Evolutionary conservation across 441 rosid genomes (phyloP), one percentile per base, ranked within the genome.

Genomic region (Pelargonium exstipulatum): DNA sequence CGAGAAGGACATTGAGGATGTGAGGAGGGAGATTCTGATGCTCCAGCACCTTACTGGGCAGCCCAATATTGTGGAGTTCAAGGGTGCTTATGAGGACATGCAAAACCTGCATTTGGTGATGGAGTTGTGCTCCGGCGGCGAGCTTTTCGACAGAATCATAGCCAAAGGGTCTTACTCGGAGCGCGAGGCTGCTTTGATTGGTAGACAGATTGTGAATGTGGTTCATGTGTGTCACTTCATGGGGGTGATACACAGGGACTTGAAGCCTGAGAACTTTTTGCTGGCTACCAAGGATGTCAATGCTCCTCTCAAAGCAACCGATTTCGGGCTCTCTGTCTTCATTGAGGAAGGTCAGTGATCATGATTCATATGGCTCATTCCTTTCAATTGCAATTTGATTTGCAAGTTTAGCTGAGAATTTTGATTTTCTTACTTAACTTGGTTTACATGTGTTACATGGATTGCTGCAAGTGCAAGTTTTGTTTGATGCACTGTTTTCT

Each of bases 281-380:
- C 70, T 87, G 65, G 81, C 67, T 73, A 83, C 74, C 76, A 71
- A 61, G 8, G 81, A 73, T 1, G 74, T 80, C 1, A 66, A 79
- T 35, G 75, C 88, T 73, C 78, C 81, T 0, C 73, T 87, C 17
- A 87, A 87, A 76, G 87, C 85, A 14, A 84, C 80, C 0, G 88
- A 84, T 67, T 87, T 87, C 75, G 92, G 88, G 10, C 83, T 83
- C 77, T 86, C 92, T 70, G 82, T 86, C 67, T 85, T 83, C 82
- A 86, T 87, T 12, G 88, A 87, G 74, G 79, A 71, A 75, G 92
- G 92, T 87, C 60, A 78, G 74, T 14, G 37, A 13, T 12, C 51
- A 32, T 20, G n/a, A n/a, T 45, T 45, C n/a, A 29, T 29, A 29
- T 29, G 35, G 22, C 22, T 20, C 22, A 20, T 0, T 20, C 22